These are phyloP conservation scores for Pseudohalonectria lignicola DNA, from an alignment of 2,329 filamentous ascomycete species.

Conservation along the genomic window DNA sequence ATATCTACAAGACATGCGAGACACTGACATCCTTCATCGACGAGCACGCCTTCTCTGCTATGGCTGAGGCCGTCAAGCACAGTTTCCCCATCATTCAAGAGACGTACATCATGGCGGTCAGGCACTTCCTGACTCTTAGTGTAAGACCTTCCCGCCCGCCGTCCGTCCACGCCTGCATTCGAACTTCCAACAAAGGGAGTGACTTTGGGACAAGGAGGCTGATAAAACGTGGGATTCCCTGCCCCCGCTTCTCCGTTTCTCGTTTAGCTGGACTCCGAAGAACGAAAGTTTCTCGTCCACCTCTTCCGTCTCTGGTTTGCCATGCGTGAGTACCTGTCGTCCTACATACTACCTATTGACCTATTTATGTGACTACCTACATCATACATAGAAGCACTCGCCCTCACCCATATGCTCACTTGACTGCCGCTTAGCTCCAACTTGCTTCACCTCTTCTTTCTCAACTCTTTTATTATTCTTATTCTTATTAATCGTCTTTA, in stretches of 20 bases:
- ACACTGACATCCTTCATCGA: conserved; percentile 25
- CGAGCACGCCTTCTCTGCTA: conserved; percentile 15
- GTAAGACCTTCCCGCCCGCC: too few relatives aligned
- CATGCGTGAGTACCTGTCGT: conserved; percentile 24
- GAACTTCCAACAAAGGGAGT: too few relatives aligned
- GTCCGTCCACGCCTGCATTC: too few relatives aligned
- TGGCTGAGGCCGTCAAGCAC: conserved; percentile 15
- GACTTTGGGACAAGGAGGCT: neutral
- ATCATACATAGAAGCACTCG: too few relatives aligned
- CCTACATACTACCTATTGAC: too few relatives aligned
- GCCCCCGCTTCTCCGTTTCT: too few relatives aligned
- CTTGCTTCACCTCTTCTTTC: too few relatives aligned
- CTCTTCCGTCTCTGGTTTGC: conserved; percentile 35
- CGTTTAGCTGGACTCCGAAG: conserved; percentile 1
- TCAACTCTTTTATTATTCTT: neutral
- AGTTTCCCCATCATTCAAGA: conserved; percentile 14
- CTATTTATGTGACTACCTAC: too few relatives aligned
- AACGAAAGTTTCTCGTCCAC: conserved; percentile 22
- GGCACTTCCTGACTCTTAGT: conserved; percentile 10
- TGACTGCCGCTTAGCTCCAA: too few relatives aligned
- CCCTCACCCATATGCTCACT: too few relatives aligned
- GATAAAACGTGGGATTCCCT: neutral
- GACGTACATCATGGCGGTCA: conserved; percentile 16
- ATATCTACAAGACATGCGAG: conserved; percentile 21
- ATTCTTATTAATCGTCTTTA: too few relatives aligned